phyloP scores from a whole-genome alignment of 257 asterid genomes.

The Agastache rugosa region DNA sequence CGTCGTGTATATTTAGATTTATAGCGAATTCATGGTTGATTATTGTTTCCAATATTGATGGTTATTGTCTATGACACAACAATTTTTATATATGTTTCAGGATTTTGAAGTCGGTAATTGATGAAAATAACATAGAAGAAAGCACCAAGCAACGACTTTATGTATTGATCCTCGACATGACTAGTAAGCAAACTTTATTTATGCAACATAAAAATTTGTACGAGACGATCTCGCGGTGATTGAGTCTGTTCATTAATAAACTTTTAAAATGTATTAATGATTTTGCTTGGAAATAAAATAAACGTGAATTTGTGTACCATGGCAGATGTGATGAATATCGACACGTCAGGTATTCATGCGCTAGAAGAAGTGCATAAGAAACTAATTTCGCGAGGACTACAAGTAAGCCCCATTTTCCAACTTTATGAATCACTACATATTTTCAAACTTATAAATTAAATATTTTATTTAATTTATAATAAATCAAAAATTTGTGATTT shows the following conservation, averaged over 20 bases:
- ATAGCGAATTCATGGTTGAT: no score
- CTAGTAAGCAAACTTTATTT: conserved; percentile 57
- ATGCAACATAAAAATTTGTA: not conserved
- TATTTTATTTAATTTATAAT: not conserved
- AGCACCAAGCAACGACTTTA: conserved; percentile 46
- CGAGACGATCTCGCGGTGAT: no score
- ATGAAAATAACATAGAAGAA: conserved; percentile 46
- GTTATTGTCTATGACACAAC: not conserved
- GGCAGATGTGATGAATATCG: conserved; percentile 72
- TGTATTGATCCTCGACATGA: conserved; percentile 67
- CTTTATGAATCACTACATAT: not conserved
- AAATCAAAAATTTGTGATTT: not conserved
- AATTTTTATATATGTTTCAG: conserved; percentile 37
- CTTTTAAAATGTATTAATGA: no score
- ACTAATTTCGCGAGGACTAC: conserved; percentile 48
- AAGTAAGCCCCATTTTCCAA: conserved; percentile 45
- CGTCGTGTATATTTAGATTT: no score
- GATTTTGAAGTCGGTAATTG: conserved; percentile 49
- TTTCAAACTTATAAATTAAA: not conserved
- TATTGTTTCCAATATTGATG: no score
- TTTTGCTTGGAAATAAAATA: no score
- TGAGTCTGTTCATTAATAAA: no score
- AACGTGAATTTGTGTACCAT: no score
- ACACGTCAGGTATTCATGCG: conserved; percentile 76
- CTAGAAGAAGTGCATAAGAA: conserved; percentile 66